Evolutionary conservation across 805 yeast genomes (phyloP), one percentile per base, ranked within the genome.

Genomic region (Ogataea thermomethanolica): DNA sequence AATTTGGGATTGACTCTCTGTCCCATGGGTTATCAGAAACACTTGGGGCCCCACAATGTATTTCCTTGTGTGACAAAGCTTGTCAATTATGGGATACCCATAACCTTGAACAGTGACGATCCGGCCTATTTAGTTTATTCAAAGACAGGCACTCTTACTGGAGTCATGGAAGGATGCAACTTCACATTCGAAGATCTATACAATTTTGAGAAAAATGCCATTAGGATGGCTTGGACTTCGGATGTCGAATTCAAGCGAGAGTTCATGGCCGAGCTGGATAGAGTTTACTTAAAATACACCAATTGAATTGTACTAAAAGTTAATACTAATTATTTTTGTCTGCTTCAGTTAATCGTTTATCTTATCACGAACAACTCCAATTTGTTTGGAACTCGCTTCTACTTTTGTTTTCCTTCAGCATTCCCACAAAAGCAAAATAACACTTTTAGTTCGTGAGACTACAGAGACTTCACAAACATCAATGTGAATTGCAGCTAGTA

Each of bases 61-160:
- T 68, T 64, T 43, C 63, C 70, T 42, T 70, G 68, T 46, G 73
- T 70, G 13, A 70, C 62, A 8, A 58, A 60, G 36, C 63, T 69
- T 38, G 65, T 64, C 20, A 62, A 62, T 7, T 50, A 53, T 29
- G 58, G 63, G 35, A 59, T 69, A n/a, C 66, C 70, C 1, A 59
- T 69, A 44, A 65, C 72, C 13, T 53, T 69, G 49, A 69, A 69
- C 51, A 60, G 65, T 29, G 65, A 60, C 35, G 64, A 59, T 36
- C 64, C 64, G 10, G 64, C 73, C 2, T 69, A 69, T 53, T 63
- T 68, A 47, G 73, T 70, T 6, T 70, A 71, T 25, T 68, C 67
- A 49, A 68, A 69, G 41, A 58, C 70, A 33, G 73, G 67, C 39
- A 66, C 69, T 50, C 65, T 50, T 3, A 4, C 5, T 2, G 50